Percentiles rank a stretch among this genome's conserved stretches.
Conservation (phyloP, 2,329 filamentous ascomycete species). For the Fusarium citri region DNA sequence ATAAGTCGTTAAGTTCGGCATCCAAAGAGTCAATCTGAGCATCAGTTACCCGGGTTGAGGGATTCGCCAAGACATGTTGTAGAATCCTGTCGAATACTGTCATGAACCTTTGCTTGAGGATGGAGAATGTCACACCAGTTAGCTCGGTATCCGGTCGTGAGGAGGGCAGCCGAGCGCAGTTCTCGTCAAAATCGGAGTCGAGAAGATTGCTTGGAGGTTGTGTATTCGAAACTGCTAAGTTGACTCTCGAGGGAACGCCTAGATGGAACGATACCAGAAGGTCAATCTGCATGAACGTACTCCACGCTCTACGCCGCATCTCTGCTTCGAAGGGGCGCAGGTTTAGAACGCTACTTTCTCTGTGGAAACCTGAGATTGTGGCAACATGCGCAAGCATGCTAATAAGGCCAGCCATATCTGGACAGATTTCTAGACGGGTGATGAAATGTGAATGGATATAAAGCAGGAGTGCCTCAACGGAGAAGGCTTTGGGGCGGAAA, state of each 20-base stretch:
- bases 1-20: neutral
- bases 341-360: neutral
- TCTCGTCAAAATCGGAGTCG: neutral
- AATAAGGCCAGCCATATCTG: neutral
- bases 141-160: neutral
- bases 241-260: neutral
- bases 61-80: neutral
- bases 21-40: neutral
- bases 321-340: neutral
- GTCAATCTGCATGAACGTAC: neutral
- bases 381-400: neutral
- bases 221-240: neutral
- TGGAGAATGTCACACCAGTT: neutral
- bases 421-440: neutral
- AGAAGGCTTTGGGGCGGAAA: neutral
- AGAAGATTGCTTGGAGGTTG: neutral
- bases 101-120: neutral
- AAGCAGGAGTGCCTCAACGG: neutral
- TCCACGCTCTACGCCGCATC: neutral
- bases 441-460: neutral
- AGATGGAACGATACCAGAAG: neutral
- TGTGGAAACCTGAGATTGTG: neutral
- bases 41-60: neutral
- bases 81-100: neutral
- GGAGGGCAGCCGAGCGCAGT: neutral